Evolutionary conservation across 148 eudicot species (phyloP).

Genomic region (Diospyros lotus): DNA sequence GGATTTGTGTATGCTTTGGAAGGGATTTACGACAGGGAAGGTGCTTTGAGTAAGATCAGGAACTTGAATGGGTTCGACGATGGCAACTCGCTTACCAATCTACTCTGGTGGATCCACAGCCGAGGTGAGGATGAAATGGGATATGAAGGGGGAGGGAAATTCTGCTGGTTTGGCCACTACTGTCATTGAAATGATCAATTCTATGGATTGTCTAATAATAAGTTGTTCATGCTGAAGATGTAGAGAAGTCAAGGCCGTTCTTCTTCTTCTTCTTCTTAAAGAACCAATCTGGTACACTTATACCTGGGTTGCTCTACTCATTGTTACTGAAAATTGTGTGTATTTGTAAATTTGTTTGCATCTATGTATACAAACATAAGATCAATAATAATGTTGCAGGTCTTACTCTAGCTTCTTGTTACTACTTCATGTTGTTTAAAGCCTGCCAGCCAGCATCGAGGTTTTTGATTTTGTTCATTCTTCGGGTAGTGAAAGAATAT

Average conservation of each 20-base stretch:
- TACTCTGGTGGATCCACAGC: slow-evolving; percentile 85
- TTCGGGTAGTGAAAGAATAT: too few species aligned
- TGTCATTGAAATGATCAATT: slow-evolving; percentile 34
- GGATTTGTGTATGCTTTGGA: slow-evolving; percentile 72
- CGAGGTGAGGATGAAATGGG: slow-evolving; percentile 45
- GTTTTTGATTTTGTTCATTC: too few species aligned
- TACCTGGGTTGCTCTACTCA: not conserved
- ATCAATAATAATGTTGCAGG: not conserved
- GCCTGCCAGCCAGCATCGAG: too few species aligned
- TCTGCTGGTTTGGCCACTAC: slow-evolving; percentile 56
- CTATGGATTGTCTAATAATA: not conserved
- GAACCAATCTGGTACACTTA: not conserved
- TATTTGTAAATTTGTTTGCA: not conserved
- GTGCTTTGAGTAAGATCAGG: slow-evolving; percentile 49
- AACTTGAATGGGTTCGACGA: slow-evolving; percentile 66
- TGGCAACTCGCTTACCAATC: slow-evolving; percentile 74
- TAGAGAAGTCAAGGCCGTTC: too few species aligned
- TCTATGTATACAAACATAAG: not conserved
- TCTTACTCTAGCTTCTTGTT: not conserved
- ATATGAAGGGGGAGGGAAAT: slow-evolving; percentile 25
- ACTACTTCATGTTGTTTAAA: too few species aligned
- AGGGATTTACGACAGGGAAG: slow-evolving; percentile 58
- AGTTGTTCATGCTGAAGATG: not conserved
- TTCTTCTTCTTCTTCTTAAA: not conserved
- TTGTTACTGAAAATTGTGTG: not conserved